Base-by-base conservation (phyloP, 73 alveolate genomes). In the Paramecium sonneborni region DNA sequence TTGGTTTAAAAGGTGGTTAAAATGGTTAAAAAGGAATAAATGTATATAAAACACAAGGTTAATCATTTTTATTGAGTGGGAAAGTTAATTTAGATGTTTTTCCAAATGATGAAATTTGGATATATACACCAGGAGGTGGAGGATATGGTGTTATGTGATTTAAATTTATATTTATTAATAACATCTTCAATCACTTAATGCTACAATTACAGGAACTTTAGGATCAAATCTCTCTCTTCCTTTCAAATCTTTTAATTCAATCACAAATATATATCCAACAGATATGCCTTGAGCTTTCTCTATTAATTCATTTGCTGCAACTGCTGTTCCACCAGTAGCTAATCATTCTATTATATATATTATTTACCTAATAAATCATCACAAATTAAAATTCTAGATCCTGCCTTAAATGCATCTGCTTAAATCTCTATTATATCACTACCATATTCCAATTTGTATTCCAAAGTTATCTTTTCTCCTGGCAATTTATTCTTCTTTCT, bases 1-100 rank as follows among this genome's bases (percentile, higher is more conserved):
- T 93, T 86, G 99, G 99, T n/a, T 48, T 97, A 21, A 69, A 85
- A 30, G 98, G 98, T 1, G 99, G 99, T 1, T 89, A 93, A 32
- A 70, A 87, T 79, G 99, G 98, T 0, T 85, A 70, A 56, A 92
- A 93, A 41, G 99, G 99, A 7, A 28, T 93, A 32, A 97, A 97
- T 88, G 15, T 96, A 18, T 68, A 95, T 12, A 88, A 95, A 44
- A 56, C 86, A 55, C 87, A 91, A 28, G 97, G 95, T 62, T 94
- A 96, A 79, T 62, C 86, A 70, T 69, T 44, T 23, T 20, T 88
- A 38, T 85, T 97, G 18, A 98, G 98, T 15, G 97, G 97, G 4
- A 96, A 96, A 85, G 96, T 85, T 85, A 76, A 96, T 18, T 55
- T 94, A 5, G 88, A 44, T 12, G 97, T 96, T 15, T 14, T 67